Base-by-base conservation (phyloP, 495 filamentous ascomycete species). In the Chlorociboria aeruginascens region DNA sequence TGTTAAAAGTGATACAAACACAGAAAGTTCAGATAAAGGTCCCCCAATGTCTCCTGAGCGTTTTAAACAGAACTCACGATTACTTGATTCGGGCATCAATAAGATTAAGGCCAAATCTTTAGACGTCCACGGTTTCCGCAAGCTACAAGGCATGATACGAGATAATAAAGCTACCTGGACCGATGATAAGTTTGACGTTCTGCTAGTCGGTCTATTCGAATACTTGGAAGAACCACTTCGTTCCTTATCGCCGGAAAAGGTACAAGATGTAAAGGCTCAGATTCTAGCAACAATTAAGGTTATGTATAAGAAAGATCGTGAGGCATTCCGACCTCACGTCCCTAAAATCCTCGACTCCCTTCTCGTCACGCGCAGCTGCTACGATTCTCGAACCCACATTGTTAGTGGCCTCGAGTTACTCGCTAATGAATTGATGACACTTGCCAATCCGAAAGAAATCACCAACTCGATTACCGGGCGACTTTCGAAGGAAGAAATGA, bases 41-140 rank as follows among this genome's bases (percentile, higher is more conserved):
- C 51, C 57, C 8, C 43, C 58, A 12, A 54, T 55, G 30, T 66
- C 67, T 1, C 69, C 71, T 0, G 73, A 78, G 20, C 77, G 76
- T 45, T 53, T 62, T 16, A 70, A 71, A 48, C 72, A 74, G 40
- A 69, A 64, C 32, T 60, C 62, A 7, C 68, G 72, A 31, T 61
- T 93, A 30, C 74, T 96, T 2, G 73, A 77, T 33, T 92, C 84
- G 53, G 86, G 83, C 41, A 86, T 93, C 52, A 68, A 73, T 16
- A 81, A 83, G 30, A 78, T 95, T 44, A 77, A 74, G 32, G 73
- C 76, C 8, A 72, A 76, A 51, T 77, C 75, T 7, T 74, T 95
- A 32, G 89, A 95, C 57, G 84, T 87, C 6, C 84, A 88, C 53
- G 87, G 85, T 44, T 94, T 95, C 66, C 81, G 89, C 42, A 88